Evolutionary conservation across 192 early-diverging fungal genomes (phyloP).

Genomic region (Radiomyces spectabilis): DNA sequence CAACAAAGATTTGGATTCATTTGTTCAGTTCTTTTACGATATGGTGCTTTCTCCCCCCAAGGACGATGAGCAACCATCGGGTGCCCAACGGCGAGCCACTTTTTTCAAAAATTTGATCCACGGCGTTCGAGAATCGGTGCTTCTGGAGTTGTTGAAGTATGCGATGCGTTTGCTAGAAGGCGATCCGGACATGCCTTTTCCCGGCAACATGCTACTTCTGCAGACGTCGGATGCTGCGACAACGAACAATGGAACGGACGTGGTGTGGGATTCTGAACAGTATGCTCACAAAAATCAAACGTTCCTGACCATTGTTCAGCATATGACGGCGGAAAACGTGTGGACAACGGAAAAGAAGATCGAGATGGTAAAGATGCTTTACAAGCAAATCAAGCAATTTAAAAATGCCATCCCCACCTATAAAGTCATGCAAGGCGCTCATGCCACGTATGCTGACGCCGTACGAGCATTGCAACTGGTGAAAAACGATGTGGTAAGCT

Average conservation of each 20-base stretch:
- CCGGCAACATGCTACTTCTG: slow-evolving; percentile 15
- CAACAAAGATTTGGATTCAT: slow-evolving; percentile 21
- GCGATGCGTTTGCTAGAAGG: slow-evolving; percentile 19
- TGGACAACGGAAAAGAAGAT: slow-evolving; percentile 36
- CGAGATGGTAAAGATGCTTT: slow-evolving; percentile 31
- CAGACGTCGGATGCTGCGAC: background rate
- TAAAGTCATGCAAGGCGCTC: slow-evolving; percentile 41
- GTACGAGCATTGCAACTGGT: slow-evolving; percentile 23
- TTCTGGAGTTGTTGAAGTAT: slow-evolving; percentile 17
- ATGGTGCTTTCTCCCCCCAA: slow-evolving; percentile 14
- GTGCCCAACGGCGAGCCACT: slow-evolving; percentile 9
- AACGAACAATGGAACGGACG: too few species aligned
- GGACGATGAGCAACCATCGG: background rate
- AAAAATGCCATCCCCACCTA: slow-evolving; percentile 28
- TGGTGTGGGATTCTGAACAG: slow-evolving; percentile 18
- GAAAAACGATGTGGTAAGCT: slow-evolving; percentile 23
- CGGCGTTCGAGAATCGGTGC: slow-evolving; percentile 18
- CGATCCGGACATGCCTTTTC: background rate
- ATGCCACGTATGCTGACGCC: slow-evolving; percentile 35
- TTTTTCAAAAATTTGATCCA: slow-evolving; percentile 26
- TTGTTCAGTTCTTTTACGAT: slow-evolving; percentile 27
- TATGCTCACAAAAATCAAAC: slow-evolving; percentile 14
- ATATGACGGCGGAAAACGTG: slow-evolving; percentile 31
- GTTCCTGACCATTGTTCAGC: slow-evolving; percentile 37
- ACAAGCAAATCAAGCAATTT: slow-evolving; percentile 35